These are phyloP conservation scores for Colletotrichum brevisporum DNA, from an alignment of 2,329 filamentous ascomycete species.

Conservation along the genomic window DNA sequence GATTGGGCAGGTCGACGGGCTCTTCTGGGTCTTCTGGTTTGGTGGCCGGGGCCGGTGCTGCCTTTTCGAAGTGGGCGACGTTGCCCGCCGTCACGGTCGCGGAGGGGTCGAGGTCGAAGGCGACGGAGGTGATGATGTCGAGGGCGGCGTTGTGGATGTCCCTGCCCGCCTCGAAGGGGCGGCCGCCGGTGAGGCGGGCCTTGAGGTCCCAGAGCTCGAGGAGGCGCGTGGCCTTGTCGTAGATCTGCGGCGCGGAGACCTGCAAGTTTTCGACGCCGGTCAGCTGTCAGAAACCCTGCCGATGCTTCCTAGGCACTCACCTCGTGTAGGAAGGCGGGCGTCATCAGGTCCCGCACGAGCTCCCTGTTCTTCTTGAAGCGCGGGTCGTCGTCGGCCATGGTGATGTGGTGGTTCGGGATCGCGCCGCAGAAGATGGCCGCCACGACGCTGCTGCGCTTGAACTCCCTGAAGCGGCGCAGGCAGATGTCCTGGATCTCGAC, in stretches of 20 bases:
- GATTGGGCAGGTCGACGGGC: background rate
- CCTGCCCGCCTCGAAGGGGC: slow-evolving; percentile 49
- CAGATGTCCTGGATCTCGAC: slow-evolving; percentile 51
- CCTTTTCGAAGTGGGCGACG: slow-evolving; percentile 5
- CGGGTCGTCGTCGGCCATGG: slow-evolving; percentile 50
- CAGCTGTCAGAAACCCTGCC: no score
- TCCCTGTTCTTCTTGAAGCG: slow-evolving; percentile 51
- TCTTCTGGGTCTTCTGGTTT: background rate
- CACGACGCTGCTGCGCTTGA: slow-evolving; percentile 46
- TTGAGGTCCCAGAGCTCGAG: slow-evolving; percentile 54
- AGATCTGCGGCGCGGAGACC: slow-evolving; percentile 53
- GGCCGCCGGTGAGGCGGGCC: slow-evolving; percentile 43
- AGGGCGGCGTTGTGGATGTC: slow-evolving; percentile 52
- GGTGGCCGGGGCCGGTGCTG: background rate
- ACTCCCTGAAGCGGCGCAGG: slow-evolving; percentile 49
- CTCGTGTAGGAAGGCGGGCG: slow-evolving; percentile 51
- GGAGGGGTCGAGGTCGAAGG: slow-evolving; percentile 47
- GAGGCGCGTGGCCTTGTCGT: slow-evolving; percentile 48
- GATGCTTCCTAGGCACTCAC: background rate
- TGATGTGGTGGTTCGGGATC: slow-evolving; percentile 49
- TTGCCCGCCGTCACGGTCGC: slow-evolving; percentile 14
- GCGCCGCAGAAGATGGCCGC: slow-evolving; percentile 39
- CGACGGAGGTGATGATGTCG: slow-evolving; percentile 53
- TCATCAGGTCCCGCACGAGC: slow-evolving; percentile 55
- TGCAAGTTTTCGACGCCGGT: slow-evolving; percentile 18